Conservation (phyloP, 116 monocot genomes). For the Papilionanthe hybrid region DNA sequence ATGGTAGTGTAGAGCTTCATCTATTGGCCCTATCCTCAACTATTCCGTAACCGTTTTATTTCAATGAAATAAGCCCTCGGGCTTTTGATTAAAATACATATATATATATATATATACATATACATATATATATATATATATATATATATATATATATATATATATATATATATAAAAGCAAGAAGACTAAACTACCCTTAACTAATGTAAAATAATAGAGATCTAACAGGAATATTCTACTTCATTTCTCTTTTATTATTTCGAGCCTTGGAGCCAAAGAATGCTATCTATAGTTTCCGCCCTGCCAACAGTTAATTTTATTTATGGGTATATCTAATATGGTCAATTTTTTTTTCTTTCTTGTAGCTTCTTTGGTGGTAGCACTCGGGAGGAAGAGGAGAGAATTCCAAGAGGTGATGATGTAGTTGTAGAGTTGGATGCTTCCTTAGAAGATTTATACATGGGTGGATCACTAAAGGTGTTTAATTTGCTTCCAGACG, state of each 20-base stretch:
- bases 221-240: too few species aligned
- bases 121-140: too few species aligned
- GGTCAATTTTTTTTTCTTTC: not conserved
- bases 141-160: too few species aligned
- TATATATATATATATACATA: too few species aligned
- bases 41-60: too few species aligned
- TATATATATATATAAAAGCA: too few species aligned
- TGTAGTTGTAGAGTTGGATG: slow-evolving; percentile 88
- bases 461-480: slow-evolving; percentile 99
- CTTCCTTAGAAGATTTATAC: slow-evolving; percentile 93
- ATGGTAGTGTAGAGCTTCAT: too few species aligned
- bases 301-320: not conserved
- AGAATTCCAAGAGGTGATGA: slow-evolving; percentile 86
- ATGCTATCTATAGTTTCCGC: not conserved
- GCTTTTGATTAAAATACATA: too few species aligned
- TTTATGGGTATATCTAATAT: not conserved
- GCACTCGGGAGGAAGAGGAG: slow-evolving; percentile 83
- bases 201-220: too few species aligned
- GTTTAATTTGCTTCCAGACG: not conserved
- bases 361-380: slow-evolving; percentile 83
- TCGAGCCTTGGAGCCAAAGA: not conserved
- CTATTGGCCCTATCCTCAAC: too few species aligned
- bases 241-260: not conserved
- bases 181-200: too few species aligned
- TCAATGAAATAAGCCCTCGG: too few species aligned